Conservation (phyloP, 495 filamentous ascomycete genomes). For the Delitschia confertaspora region DNA sequence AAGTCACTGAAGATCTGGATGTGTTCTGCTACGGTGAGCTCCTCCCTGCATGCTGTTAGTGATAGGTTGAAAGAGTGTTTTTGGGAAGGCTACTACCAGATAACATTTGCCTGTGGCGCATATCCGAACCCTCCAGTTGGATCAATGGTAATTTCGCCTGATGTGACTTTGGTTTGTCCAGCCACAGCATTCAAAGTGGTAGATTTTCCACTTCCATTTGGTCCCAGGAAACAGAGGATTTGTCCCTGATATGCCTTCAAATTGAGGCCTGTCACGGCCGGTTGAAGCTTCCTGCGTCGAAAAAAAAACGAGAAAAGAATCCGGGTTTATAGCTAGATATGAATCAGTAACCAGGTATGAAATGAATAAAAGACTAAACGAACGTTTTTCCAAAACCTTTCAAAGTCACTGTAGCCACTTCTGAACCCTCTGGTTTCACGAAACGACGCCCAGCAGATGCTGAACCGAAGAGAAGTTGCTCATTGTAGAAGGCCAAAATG, state of each 20-base stretch:
- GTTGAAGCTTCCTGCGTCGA: conserved; percentile 42
- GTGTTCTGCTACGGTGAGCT: conserved; percentile 74
- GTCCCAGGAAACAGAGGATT: conserved; percentile 72
- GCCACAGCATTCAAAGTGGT: conserved; percentile 64
- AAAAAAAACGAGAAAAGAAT: conserved; percentile 55
- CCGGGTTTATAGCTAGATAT: too few relatives aligned
- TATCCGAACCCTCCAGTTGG: conserved; percentile 67
- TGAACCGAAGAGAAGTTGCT: conserved; percentile 67
- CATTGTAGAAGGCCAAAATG: conserved; percentile 57
- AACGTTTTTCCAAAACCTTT: conserved; percentile 68
- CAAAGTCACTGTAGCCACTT: conserved; percentile 44
- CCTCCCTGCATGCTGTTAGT: conserved; percentile 2
- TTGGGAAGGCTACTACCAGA: conserved; percentile 4
- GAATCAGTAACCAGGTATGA: too few relatives aligned
- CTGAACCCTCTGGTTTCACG: conserved; percentile 5
- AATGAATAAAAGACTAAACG: too few relatives aligned
- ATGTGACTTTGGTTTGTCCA: conserved; percentile 61
- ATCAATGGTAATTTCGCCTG: conserved; percentile 62
- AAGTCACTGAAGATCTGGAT: conserved; percentile 70
- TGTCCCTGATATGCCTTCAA: conserved; percentile 61
- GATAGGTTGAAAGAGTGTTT: conserved; percentile 71
- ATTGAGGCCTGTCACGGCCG: conserved; percentile 60
- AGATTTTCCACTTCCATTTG: conserved; percentile 79
- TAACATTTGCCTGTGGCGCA: conserved; percentile 47
- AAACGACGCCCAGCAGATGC: conserved; percentile 50